Percentiles rank a stretch among this genome's conserved stretches.
phyloP scores from a whole-genome alignment of 495 filamentous ascomycete genomes.

The Penicillium canariense region DNA sequence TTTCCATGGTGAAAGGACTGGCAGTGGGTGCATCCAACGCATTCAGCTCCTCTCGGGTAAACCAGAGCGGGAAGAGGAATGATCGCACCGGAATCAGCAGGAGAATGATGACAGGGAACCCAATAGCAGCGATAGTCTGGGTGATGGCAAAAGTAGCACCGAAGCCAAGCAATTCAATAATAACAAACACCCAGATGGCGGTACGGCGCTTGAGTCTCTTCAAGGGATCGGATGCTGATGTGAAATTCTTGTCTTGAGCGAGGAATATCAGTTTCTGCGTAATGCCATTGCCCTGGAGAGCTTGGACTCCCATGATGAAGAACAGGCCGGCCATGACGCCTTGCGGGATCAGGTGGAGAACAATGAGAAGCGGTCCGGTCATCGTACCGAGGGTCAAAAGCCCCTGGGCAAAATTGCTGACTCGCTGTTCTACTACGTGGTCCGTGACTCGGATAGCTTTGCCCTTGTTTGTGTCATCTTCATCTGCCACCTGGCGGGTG shows the following conservation, averaged over 20 bases:
- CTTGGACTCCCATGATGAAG: conserved; percentile 89
- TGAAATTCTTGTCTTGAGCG: conserved; percentile 62
- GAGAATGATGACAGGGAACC: conserved; percentile 87
- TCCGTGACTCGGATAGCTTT: conserved; percentile 60
- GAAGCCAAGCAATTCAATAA: conserved; percentile 75
- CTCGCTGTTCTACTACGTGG: conserved; percentile 86
- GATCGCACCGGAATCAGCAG: conserved; percentile 74
- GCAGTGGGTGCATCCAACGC: conserved; percentile 78
- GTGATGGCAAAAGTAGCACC: conserved; percentile 91
- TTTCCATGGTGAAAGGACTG: conserved; percentile 82
- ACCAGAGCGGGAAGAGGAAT: conserved; percentile 67
- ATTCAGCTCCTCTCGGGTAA: conserved; percentile 64
- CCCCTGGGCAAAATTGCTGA: conserved; percentile 82
- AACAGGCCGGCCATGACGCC: conserved; percentile 87
- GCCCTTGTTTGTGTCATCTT: conserved; percentile 58
- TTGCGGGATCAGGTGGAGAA: conserved; percentile 83
- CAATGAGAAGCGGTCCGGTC: conserved; percentile 77
- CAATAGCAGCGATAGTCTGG: conserved; percentile 91
- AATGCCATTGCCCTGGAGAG: conserved; percentile 79
- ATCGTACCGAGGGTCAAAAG: conserved; percentile 84
- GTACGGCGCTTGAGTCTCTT: conserved; percentile 54
- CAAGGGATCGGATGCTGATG: conserved; percentile 64
- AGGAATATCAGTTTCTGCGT: conserved; percentile 79
- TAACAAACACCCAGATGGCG: conserved; percentile 75
- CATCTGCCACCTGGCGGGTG: conserved; percentile 58